A percentile compares a stretch with the other conserved stretches of the same genome.
phyloP scores from a whole-genome alignment of 441 rosid species.

The Gossypium armourianum region DNA sequence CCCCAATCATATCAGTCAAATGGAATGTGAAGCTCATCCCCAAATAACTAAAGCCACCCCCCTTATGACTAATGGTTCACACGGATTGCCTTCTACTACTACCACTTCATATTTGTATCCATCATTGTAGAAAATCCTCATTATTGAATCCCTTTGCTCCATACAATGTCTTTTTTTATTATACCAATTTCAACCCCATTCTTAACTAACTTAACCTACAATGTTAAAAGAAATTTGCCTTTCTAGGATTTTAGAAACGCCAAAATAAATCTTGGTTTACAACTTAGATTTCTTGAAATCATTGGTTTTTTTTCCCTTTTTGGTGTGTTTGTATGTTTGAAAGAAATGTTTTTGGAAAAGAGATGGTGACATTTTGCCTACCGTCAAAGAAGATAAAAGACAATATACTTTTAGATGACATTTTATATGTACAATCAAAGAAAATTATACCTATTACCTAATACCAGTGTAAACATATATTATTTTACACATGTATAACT shows the following conservation, averaged over 20 bases:
- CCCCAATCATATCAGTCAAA: too few species aligned
- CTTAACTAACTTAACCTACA: too few species aligned
- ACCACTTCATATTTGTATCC: too few species aligned
- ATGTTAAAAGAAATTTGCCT: too few species aligned
- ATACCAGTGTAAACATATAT: neutral
- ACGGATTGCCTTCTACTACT: neutral
- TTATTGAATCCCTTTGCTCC: neutral
- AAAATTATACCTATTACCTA: neutral
- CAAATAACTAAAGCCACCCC: too few species aligned
- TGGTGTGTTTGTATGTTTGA: neutral
- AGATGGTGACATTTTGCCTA: slow-evolving; percentile 2
- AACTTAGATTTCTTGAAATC: neutral
- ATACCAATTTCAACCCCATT: too few species aligned
- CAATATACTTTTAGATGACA: neutral
- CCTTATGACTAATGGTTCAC: neutral
- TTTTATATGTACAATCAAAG: neutral
- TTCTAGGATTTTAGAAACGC: neutral
- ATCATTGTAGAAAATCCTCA: neutral
- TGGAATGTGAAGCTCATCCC: too few species aligned
- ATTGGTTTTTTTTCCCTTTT: neutral
- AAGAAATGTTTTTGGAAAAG: neutral
- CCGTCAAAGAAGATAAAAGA: neutral
- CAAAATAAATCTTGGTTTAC: neutral
- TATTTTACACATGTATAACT: neutral
- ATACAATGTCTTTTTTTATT: too few species aligned